Base-by-base conservation (phyloP, 2,329 filamentous ascomycete genomes). In the Calonectria pteridis region DNA sequence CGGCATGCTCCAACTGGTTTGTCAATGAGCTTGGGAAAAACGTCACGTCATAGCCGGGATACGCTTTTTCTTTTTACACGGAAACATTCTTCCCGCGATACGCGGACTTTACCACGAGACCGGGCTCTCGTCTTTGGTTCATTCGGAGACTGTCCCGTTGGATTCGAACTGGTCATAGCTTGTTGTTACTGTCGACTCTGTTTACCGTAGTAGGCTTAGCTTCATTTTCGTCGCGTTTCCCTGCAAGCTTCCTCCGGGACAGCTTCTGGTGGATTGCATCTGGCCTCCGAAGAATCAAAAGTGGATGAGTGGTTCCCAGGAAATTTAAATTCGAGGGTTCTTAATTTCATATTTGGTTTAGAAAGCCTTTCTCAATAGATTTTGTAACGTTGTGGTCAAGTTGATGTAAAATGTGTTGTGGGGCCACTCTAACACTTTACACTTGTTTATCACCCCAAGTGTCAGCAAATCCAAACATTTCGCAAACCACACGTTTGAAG, bases 21-120 rank as follows among this genome's bases (percentile, higher is more conserved):
- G 59, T 71, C 20, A 71, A 71, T 35, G 28, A 55, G 3, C 31
- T 40, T 23, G 68, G 68, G 11, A 64, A 65, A 37, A 71, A 71
- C 28, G 58, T 65, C 26, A 65, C 68, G 3, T 71, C 68, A 4
- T 71, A 59, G 68, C 68, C 68, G 9, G 68, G 68, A n/a, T 71
- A 71, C 33, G 68, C 68, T 9, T 11, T 65, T 14, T 29, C 49
- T 2, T 55, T 65, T 35, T 71, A 68, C 11, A 23, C 18, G 10
- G 51, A 68, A 37, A 68, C 66, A 16, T 49, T 68, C 35, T 68
- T 68, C 18, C 66, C 66, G 6, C 28, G 26, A 18, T 59, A 68
- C 37, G 13, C 28, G 1, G 66, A 68, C 37, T 68, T 68, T 26
- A 59, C 3, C 4, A 58, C 29, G 16, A 10, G 4, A 2, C 20